These are phyloP conservation scores for Chrysanthemum lavandulifolium DNA, from an alignment of 129 eudicot species.

Conservation along the genomic window DNA sequence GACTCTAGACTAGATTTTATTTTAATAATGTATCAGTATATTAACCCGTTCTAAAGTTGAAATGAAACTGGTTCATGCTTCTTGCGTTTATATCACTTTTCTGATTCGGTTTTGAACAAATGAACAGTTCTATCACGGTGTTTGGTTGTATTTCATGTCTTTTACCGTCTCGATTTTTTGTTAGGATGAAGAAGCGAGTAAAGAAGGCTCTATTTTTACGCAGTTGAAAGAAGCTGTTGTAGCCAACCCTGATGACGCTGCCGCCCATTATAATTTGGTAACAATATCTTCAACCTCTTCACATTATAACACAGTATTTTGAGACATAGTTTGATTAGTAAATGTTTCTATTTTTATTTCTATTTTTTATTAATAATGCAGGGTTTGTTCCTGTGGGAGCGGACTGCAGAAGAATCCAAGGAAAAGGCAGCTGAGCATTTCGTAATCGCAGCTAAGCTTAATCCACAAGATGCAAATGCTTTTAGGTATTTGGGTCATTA, in stretches of 20 bases:
- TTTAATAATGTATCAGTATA: too few relatives aligned
- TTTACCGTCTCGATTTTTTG: neutral
- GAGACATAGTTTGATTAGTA: neutral
- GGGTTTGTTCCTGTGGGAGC: slow-evolving; percentile 75
- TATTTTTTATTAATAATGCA: slow-evolving; percentile 17
- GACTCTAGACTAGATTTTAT: too few relatives aligned
- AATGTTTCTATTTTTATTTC: neutral
- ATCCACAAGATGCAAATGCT: slow-evolving; percentile 75
- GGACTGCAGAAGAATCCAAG: slow-evolving; percentile 43
- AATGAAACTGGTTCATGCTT: too few relatives aligned
- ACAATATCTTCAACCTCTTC: slow-evolving; percentile 3
- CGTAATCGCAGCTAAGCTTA: slow-evolving; percentile 71
- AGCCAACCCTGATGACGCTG: slow-evolving; percentile 54
- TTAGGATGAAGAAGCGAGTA: slow-evolving; percentile 39
- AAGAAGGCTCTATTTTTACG: slow-evolving; percentile 31
- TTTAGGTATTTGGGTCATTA: slow-evolving; percentile 91
- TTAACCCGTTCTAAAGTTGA: too few relatives aligned
- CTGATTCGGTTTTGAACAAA: neutral
- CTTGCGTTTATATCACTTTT: too few relatives aligned
- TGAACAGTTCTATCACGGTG: neutral
- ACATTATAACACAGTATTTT: neutral
- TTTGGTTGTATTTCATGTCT: slow-evolving; percentile 5
- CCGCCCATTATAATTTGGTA: slow-evolving; percentile 62
- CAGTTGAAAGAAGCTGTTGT: slow-evolving; percentile 50
- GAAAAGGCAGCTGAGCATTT: slow-evolving; percentile 91